phyloP scores from a whole-genome alignment of 192 early-diverging fungal species.

The Coemansia javaensis region DNA sequence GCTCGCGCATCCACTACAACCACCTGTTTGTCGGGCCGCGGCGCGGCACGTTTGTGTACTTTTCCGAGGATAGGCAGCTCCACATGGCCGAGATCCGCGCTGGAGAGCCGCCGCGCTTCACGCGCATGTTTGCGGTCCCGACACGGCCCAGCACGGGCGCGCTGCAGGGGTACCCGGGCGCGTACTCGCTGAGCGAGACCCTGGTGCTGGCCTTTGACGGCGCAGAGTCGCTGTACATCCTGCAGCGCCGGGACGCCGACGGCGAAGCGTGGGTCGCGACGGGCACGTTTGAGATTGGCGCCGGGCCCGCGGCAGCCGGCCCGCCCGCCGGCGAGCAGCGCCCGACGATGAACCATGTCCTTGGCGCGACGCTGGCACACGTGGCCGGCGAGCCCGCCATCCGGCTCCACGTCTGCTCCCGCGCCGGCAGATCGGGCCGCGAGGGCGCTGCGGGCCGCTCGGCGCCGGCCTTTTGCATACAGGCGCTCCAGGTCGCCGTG shows the following conservation, averaged over 20 bases:
- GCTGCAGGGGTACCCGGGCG: conserved; percentile 27
- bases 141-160: conserved; percentile 5
- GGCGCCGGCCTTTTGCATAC: conserved; percentile 20
- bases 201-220: conserved; percentile 38
- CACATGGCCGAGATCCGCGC: conserved; percentile 12
- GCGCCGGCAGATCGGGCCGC: conserved; percentile 4
- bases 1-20: conserved; percentile 60
- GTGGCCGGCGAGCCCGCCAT: not conserved
- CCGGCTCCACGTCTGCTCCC: conserved; percentile 26
- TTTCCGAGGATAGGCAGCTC: not conserved
- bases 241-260: not conserved
- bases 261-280: conserved; percentile 10
- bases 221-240: conserved; percentile 20
- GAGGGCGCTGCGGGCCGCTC: not conserved
- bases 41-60: conserved; percentile 18
- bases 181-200: conserved; percentile 5
- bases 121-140: conserved; percentile 26
- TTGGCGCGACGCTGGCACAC: conserved; percentile 14
- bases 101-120: not conserved
- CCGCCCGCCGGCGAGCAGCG: conserved; percentile 1
- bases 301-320: conserved; percentile 27
- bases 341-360: conserved; percentile 17
- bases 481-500: conserved; percentile 22
- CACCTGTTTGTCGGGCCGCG: conserved; percentile 58
- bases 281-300: conserved; percentile 26